Base-by-base conservation (phyloP, 129 eudicot species). In the Kitagawia praeruptora region DNA sequence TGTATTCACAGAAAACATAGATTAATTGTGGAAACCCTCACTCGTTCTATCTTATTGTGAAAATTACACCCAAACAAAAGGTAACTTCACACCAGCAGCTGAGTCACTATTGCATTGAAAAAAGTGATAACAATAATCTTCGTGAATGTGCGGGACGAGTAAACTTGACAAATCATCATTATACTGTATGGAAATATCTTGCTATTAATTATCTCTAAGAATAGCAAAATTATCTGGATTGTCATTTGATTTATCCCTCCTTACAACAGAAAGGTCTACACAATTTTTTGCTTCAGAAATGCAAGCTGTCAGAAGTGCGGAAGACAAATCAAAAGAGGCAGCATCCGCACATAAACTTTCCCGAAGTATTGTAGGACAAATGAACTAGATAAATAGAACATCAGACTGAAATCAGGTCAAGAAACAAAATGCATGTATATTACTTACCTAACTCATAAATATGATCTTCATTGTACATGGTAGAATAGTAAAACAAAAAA, bases 321-420 rank as follows among this genome's bases (percentile, higher is more conserved):
- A 87, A 83, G 96, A 83, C 84, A 95, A 86, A 78, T 95, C 98
- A 88, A 95, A 95, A 77, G 98, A 95, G 76, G 98, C 98, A 69
- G 98, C 98, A 82, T 95, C 98, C 75, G 97, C 97, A 47, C 97
- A 95, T 81, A 95, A 79, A 83, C 97, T 73, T 83, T 95, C 97
- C 98, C 92, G 77, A 88, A 84, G 80, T 77, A 46, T 78, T 74
- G 81, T 49, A 80, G 11, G 75, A 75, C 27, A 54, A 48, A 31
- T 15, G 23, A 27, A 46, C 8, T 12, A 19, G 14, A 19, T 34
- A 70, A 34, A 5, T 70, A 70, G 0, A 82, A 21, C 54, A 75
- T 77, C 39, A 46, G 47, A 70, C 81, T 77, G 31, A 39, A 71
- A 37, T 44, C 74, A 81, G 70, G 67, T 34, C 40, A 21, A 18